Evolutionary conservation across 2,329 filamentous ascomycete species (phyloP), one percentile per base, ranked within the genome.

Genomic region (Zasmidium citrigriseum): DNA sequence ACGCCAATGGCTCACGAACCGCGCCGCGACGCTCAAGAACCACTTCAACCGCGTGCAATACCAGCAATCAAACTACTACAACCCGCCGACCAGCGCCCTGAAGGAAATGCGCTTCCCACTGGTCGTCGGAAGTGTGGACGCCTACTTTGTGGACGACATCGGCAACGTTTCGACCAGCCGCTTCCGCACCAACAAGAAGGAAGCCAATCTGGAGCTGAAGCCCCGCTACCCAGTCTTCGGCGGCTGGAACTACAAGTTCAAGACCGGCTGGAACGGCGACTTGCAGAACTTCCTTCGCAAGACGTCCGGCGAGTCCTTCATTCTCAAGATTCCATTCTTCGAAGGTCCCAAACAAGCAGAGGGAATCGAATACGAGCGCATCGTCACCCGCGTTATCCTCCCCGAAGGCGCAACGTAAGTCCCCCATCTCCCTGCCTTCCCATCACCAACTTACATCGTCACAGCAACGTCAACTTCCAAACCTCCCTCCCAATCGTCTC

Each of bases 201-300:
- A 76, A 48, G 89, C 90, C n/a, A 79, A 89, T 45, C 83, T 99
- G 24, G 93, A 97, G 76, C 82, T 97, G 63, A 95, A 93, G 81
- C 95, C 95, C 20, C 86, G 95, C 53, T 99, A 96, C 76, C 95
- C 95, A n/a, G 76, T 99, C 22, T 99, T 97, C 70, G 95, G 95
- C 60, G 92, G 91, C 60, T 99, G 95, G 95, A 96, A 96, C 77
- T 98, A 97, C 77, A 95, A 90, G 65, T 99, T 98, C 81, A 91
- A 89, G 59, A 87, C 98, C 57, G 95, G 95, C 66, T 99, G 95
- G 95, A 96, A 98, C 78, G 88, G 90, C 53, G 86, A 96, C 65
- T 82, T 96, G 24, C 86, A 86, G 69, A 85, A 84, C 57, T 95
- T 90, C 73, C 74, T 99, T 65, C 87, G 91, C 68, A 41, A 41